A percentile compares a stretch with the other conserved stretches of the same genome.
Evolutionary conservation across 768 basidiomycete genomes (phyloP).

Genomic region (Exsudoporus frostii): DNA sequence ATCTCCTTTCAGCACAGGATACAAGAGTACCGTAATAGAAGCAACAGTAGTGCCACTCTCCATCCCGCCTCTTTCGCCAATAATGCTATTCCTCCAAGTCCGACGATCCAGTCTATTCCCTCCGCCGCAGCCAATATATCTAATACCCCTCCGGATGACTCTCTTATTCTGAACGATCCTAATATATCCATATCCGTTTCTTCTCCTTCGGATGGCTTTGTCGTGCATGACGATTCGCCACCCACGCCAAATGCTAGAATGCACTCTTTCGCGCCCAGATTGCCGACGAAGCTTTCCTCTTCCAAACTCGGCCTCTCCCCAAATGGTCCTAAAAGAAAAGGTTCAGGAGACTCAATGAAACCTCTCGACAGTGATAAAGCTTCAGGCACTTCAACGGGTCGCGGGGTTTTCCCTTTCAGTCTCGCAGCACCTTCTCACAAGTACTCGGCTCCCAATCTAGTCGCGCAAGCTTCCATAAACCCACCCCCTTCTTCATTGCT

Average conservation of each 20-base stretch:
- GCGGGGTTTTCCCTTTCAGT: conserved; percentile 32
- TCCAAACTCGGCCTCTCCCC: conserved; percentile 46
- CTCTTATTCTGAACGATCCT: conserved; percentile 20
- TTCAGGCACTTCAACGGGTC: conserved; percentile 7
- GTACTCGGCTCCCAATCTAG: conserved; percentile 19
- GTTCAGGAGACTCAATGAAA: conserved; percentile 37
- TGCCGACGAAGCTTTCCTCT: conserved; percentile 64
- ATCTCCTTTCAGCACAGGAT: conserved; percentile 55
- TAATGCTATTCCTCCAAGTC: conserved; percentile 27
- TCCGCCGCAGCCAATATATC: conserved; percentile 22
- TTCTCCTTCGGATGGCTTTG: conserved; percentile 39
- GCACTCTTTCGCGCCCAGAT: conserved; percentile 68
- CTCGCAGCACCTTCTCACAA: conserved; percentile 29
- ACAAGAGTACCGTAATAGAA: conserved; percentile 63
- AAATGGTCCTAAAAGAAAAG: conserved; percentile 56
- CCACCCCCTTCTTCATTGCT: conserved; percentile 46
- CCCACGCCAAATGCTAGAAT: conserved; percentile 58
- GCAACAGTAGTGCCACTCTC: conserved; percentile 53
- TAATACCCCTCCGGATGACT: conserved; percentile 21
- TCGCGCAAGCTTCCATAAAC: conserved; percentile 10
- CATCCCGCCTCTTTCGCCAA: conserved; percentile 35
- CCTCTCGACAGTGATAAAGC: conserved; percentile 31
- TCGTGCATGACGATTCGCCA: conserved; percentile 29
- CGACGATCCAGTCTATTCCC: conserved; percentile 43
- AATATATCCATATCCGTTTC: conserved; percentile 50